phyloP scores from a whole-genome alignment of 495 filamentous ascomycete genomes.

The Collariella sp. region DNA sequence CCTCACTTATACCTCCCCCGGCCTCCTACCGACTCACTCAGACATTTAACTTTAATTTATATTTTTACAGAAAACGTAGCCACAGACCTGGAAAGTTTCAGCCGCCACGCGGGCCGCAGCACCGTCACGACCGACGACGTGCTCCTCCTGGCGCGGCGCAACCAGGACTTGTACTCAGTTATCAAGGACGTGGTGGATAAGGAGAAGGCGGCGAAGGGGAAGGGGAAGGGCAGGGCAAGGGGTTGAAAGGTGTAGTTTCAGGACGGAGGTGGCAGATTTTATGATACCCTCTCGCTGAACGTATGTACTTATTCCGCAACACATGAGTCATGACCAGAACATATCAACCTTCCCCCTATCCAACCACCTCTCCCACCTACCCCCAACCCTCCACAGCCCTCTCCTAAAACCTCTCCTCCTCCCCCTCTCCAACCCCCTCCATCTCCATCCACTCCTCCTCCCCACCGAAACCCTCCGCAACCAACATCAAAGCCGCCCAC shows the following conservation, averaged over 20 bases:
- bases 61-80: constrained; percentile 56
- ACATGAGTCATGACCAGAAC: neutral
- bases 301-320: neutral
- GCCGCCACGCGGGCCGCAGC: constrained; percentile 76
- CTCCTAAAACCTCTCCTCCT: neutral
- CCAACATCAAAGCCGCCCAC: constrained; percentile 25
- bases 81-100: constrained; percentile 72
- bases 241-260: neutral
- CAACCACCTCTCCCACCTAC: neutral
- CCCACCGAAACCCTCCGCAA: constrained; percentile 25
- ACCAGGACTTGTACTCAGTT: constrained; percentile 70
- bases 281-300: too few species aligned
- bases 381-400: neutral
- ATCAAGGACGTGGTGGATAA: constrained; percentile 59
- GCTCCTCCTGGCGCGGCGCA: constrained; percentile 73
- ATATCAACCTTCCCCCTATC: neutral
- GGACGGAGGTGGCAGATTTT: neutral
- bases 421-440: constrained; percentile 1
- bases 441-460: constrained; percentile 34
- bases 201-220: constrained; percentile 38
- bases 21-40: neutral
- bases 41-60: neutral
- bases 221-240: constrained; percentile 8
- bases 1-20: neutral
- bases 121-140: constrained; percentile 81